Evolutionary conservation across 2,329 filamentous ascomycete genomes (phyloP).

Genomic region (Botrytis medusae): DNA sequence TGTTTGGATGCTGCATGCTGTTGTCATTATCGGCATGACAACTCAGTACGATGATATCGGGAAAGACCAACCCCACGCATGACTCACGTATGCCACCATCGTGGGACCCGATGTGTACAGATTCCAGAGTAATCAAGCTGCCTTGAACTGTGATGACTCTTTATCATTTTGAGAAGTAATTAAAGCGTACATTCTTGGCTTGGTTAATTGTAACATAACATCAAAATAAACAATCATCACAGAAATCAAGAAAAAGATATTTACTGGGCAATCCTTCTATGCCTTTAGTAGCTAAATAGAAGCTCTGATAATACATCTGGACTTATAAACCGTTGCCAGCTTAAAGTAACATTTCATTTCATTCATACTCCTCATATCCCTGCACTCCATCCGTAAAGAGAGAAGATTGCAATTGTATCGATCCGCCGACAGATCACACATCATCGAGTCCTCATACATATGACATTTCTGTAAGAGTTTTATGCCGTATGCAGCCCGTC

Average conservation of each 20-base stretch:
- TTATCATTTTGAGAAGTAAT: neutral
- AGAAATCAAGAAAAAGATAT: constrained; percentile 1
- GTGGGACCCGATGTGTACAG: neutral
- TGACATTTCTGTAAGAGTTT: neutral
- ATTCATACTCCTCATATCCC: constrained; percentile 30
- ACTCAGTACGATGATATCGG: neutral
- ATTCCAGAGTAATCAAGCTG: neutral
- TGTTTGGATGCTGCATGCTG: too few species aligned
- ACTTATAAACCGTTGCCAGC: constrained; percentile 28
- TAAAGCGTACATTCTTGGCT: neutral
- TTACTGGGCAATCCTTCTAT: constrained; percentile 40
- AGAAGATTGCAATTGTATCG: constrained; percentile 32
- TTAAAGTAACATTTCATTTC: constrained; percentile 12
- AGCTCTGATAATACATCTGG: constrained; percentile 34
- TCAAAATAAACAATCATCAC: neutral
- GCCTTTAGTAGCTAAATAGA: constrained; percentile 38
- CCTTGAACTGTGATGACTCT: neutral
- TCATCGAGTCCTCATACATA: constrained; percentile 23
- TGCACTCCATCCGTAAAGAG: constrained; percentile 24
- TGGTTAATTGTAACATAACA: neutral
- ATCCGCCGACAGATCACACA: constrained; percentile 32
- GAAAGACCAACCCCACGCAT: neutral
- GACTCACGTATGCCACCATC: neutral
- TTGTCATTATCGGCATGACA: neutral
- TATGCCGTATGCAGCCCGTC: neutral